Base-by-base conservation (phyloP, 106 monocot species). In the Agapanthus africanus region DNA sequence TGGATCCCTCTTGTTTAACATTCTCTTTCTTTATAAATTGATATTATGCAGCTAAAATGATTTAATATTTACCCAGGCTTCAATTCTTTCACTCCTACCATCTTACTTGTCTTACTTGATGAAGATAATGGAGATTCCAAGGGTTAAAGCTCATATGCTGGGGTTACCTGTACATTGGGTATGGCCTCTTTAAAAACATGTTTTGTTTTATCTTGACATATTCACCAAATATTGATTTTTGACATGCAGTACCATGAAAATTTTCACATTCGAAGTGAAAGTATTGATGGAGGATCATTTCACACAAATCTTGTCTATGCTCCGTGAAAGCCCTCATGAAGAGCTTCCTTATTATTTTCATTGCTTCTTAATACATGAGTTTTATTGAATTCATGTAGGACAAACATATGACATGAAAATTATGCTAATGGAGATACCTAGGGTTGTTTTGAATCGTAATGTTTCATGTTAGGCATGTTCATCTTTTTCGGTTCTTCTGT, bases 101-200 rank as follows among this genome's bases (percentile, higher is more conserved):
- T n/a, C n/a, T n/a, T n/a, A n/a, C n/a, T n/a, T n/a, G n/a, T 61
- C 49, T 4, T 67, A 79, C 70, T 65, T 95, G 41, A 40, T 80
- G 68, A 83, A 82, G 54, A 62, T n/a, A n/a, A n/a, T n/a, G n/a
- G n/a, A n/a, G n/a, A n/a, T n/a, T n/a, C n/a, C n/a, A n/a, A n/a
- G n/a, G 46, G 61, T 91, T 59, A 86, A 73, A 26, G 72, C 82
- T 68, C 62, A 78, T 73, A 59, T 57, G 16, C 54, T 95, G 68
- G 68, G 70, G 13, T 78, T 84, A 27, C 71, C 91, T 63, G 88
- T 91, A 52, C 81, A 73, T 66, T 95, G 95, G 91, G 95, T 95
- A 94, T 50, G 34, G 25, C 9, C 23, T 5, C 54, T 69, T 19
- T 40, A 57, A 19, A 36, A 41, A 28, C 67, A 6, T 61, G 16